Evolutionary conservation across 306 rosid genomes (phyloP).

Genomic region (Vigna trinervia): DNA sequence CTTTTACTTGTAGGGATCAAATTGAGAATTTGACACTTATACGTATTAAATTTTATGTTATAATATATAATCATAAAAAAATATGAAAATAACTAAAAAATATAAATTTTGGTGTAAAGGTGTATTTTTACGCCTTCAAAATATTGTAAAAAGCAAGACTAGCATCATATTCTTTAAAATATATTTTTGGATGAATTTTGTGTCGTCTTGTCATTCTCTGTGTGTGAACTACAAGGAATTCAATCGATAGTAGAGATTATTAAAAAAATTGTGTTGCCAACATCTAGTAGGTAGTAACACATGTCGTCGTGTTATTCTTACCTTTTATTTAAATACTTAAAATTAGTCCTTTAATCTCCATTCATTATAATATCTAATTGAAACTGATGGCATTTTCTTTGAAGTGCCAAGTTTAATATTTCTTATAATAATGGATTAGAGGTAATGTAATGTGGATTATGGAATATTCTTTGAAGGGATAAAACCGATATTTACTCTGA

Average conservation of each 20-base stretch:
- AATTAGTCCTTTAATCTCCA: slow-evolving; percentile 6
- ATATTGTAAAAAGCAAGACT: background rate
- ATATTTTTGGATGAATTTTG: background rate
- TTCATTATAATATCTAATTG: background rate
- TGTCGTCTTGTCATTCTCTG: background rate
- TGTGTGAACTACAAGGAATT: background rate
- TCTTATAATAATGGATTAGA: background rate
- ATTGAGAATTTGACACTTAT: no score
- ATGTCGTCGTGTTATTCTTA: background rate
- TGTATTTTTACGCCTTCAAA: slow-evolving; percentile 4
- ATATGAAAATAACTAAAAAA: background rate
- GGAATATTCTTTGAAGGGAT: background rate
- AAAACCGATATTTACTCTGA: slow-evolving; percentile 1
- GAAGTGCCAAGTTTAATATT: background rate
- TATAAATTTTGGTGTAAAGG: background rate
- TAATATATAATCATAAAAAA: background rate
- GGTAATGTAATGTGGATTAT: background rate
- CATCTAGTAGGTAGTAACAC: background rate
- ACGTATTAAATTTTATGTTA: no score
- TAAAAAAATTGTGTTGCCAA: background rate
- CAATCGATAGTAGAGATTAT: background rate
- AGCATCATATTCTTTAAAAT: background rate
- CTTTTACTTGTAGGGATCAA: no score
- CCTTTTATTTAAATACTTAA: background rate
- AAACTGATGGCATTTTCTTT: background rate